phyloP scores from a whole-genome alignment of 2,329 filamentous ascomycete species.

The Arthrocladium fulminans region DNA sequence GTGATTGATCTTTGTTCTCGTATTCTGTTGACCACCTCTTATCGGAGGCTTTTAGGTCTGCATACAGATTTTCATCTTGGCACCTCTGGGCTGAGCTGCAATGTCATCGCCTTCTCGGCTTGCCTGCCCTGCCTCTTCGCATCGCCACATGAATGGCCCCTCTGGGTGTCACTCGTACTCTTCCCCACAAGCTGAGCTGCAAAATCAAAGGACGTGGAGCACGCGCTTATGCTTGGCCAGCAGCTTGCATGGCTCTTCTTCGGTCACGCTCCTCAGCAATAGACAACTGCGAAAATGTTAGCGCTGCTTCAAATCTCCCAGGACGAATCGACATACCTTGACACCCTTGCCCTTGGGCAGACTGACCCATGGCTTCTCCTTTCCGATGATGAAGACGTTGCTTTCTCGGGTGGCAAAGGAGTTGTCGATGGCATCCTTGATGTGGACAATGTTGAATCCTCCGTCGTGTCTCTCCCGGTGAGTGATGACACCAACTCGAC shows the following conservation, averaged over 20 bases:
- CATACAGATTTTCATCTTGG: neutral
- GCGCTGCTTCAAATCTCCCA: conserved; percentile 1
- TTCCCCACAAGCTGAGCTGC: conserved; percentile 1
- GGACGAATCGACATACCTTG: conserved; percentile 49
- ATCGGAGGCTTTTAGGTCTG: neutral
- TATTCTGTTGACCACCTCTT: neutral
- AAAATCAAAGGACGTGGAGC: neutral
- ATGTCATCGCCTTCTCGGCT: neutral
- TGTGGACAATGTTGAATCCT: conserved; percentile 99
- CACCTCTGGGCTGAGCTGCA: neutral
- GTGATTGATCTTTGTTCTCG: neutral
- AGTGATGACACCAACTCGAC: conserved; percentile 99
- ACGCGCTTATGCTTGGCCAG: conserved; percentile 6
- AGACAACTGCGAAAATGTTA: conserved; percentile 56
- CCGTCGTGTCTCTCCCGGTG: conserved; percentile 99
- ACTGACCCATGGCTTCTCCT: conserved; percentile 98
- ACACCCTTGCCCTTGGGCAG: conserved; percentile 99
- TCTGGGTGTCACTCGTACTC: neutral
- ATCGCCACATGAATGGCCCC: no score
- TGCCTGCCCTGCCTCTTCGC: neutral
- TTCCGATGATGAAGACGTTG: conserved; percentile 99
- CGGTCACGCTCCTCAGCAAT: conserved; percentile 99
- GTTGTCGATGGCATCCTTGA: conserved; percentile 99
- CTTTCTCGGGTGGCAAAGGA: conserved; percentile 97
- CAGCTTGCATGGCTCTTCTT: conserved; percentile 58